A percentile compares a stretch with the other conserved stretches of the same genome.
These are phyloP conservation scores for Monsonia emarginata DNA, from an alignment of 441 rosid species.

Conservation along the genomic window DNA sequence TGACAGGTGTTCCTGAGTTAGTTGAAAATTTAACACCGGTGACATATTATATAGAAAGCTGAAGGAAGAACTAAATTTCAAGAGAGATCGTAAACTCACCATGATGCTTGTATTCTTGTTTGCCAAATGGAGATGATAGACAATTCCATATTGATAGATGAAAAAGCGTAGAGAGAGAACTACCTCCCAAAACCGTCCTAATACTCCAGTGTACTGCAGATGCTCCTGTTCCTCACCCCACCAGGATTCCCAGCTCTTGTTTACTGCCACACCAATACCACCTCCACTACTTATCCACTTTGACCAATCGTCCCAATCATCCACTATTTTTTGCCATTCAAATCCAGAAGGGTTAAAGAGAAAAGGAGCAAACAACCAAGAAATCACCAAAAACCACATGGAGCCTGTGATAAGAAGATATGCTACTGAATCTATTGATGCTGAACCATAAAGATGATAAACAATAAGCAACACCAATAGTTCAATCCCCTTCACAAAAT, in stretches of 20 bases:
- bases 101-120: conserved; percentile 38
- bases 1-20: background rate
- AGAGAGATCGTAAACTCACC: conserved; percentile 32
- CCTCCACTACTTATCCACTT: conserved; percentile 23
- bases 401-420: conserved; percentile 39
- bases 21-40: background rate
- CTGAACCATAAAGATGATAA: conserved; percentile 51
- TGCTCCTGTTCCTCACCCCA: conserved; percentile 26
- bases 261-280: conserved; percentile 22
- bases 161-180: conserved; percentile 61
- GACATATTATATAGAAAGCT: background rate
- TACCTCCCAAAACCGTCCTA: conserved; percentile 63
- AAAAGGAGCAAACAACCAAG: conserved; percentile 27
- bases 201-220: conserved; percentile 52
- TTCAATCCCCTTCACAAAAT: conserved; percentile 21
- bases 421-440: conserved; percentile 28
- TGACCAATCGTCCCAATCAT: conserved; percentile 25
- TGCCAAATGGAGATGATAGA: conserved; percentile 57
- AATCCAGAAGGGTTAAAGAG: conserved; percentile 26
- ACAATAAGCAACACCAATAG: conserved; percentile 55
- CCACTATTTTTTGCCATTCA: conserved; percentile 32
- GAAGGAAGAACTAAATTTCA: conserved; percentile 1
- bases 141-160: conserved; percentile 76
- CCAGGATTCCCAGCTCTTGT: conserved; percentile 28
- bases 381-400: conserved; percentile 22